A percentile compares a stretch with the other conserved stretches of the same genome.
Conservation (phyloP, 345 rosid genomes). For the Populus simonii region DNA sequence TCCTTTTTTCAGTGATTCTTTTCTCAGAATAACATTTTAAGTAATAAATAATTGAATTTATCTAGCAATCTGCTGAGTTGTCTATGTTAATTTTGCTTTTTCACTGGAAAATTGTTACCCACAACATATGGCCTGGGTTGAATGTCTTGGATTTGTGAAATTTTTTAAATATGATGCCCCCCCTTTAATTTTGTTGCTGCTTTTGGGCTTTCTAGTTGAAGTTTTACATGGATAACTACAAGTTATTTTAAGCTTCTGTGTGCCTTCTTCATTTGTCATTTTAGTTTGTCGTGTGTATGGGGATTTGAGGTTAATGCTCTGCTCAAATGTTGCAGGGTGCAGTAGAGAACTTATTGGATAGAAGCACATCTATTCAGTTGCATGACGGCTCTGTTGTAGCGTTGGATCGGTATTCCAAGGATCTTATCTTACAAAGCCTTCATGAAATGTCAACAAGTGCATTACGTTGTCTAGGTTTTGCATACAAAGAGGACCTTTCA, state of each 20-base stretch:
- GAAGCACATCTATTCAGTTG: conserved; percentile 71
- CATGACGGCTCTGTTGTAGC: conserved; percentile 64
- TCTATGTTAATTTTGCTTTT: neutral
- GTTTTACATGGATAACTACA: neutral
- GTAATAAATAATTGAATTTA: neutral
- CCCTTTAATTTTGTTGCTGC: neutral
- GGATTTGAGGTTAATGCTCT: neutral
- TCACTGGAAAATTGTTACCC: neutral
- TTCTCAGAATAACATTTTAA: neutral
- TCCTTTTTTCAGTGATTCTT: neutral
- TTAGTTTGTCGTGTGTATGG: neutral
- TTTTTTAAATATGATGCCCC: neutral
- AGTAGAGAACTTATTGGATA: conserved; percentile 82
- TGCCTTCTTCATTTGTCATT: neutral
- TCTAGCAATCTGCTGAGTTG: neutral
- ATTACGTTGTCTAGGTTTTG: conserved; percentile 87
- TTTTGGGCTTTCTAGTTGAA: neutral
- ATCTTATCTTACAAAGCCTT: conserved; percentile 58
- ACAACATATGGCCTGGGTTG: neutral
- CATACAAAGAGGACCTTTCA: conserved; percentile 53
- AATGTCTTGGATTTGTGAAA: neutral
- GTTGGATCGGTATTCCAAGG: conserved; percentile 58
- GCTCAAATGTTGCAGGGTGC: conserved; percentile 70
- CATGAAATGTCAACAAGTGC: conserved; percentile 70
- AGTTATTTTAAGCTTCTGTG: neutral